A percentile compares a stretch with the other conserved stretches of the same genome.
phyloP scores from a whole-genome alignment of 202 grass and related monocot genomes.

The Schoenoplectus triqueter region DNA sequence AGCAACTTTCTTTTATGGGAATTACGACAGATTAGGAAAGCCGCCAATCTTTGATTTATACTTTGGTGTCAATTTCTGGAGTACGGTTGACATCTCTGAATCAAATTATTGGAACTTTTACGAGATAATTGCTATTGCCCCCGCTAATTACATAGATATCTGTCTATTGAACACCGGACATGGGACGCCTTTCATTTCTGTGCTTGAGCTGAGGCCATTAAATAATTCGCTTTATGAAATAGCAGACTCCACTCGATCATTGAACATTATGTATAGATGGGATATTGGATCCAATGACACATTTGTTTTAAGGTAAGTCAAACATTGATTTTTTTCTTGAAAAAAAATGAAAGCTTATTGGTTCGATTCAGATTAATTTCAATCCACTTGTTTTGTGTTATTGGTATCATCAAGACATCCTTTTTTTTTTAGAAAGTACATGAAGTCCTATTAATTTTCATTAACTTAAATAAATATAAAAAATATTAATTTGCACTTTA shows the following conservation, averaged over 20 bases:
- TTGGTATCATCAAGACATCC: too few relatives aligned
- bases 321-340: not conserved
- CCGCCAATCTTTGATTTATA: slow-evolving; percentile 51
- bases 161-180: slow-evolving; percentile 57
- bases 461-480: too few relatives aligned
- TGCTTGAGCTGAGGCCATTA: slow-evolving; percentile 51
- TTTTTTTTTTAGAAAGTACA: too few relatives aligned
- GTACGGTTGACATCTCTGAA: slow-evolving; percentile 29
- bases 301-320: not conserved
- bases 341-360: not conserved
- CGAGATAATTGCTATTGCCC: slow-evolving; percentile 50
- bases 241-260: slow-evolving; percentile 40
- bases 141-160: slow-evolving; percentile 35
- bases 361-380: not conserved
- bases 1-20: slow-evolving; percentile 58
- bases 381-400: too few relatives aligned
- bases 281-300: slow-evolving; percentile 27
- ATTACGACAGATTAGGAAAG: slow-evolving; percentile 49
- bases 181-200: slow-evolving; percentile 57
- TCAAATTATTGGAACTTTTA: not conserved
- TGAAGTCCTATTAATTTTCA: too few relatives aligned
- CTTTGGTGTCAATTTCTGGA: slow-evolving; percentile 58
- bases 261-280: not conserved
- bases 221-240: slow-evolving; percentile 42
- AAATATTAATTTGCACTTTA: too few relatives aligned